Conservation (phyloP, 2,329 filamentous ascomycete genomes). For the Cladophialophora yegresii region DNA sequence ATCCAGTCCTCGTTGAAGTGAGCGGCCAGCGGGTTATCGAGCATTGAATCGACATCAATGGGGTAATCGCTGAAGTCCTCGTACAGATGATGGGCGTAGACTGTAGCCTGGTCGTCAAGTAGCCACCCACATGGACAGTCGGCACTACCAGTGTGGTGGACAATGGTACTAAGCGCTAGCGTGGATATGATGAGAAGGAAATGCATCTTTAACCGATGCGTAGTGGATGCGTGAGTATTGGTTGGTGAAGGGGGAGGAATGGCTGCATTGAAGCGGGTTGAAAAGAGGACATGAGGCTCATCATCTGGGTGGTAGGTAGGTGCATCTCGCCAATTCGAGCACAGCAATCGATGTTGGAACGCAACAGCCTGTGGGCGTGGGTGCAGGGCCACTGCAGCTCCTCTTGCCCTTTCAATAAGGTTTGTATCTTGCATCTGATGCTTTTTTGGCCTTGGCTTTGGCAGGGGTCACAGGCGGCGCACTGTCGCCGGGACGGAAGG, state of each 20-base stretch:
- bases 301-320: background rate
- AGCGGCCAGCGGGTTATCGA: slow-evolving; percentile 25
- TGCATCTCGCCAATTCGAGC: background rate
- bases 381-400: background rate
- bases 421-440: slow-evolving; percentile 29
- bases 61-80: slow-evolving; percentile 36
- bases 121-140: slow-evolving; percentile 33
- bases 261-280: background rate
- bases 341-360: background rate
- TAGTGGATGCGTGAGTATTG: background rate
- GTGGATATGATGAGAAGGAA: slow-evolving; percentile 6
- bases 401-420: slow-evolving; percentile 27
- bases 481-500: slow-evolving; percentile 22
- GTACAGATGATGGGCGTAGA: slow-evolving; percentile 38
- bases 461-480: background rate
- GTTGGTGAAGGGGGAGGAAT: background rate
- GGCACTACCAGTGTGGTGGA: background rate
- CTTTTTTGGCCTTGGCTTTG: slow-evolving; percentile 31
- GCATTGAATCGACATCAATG: slow-evolving; percentile 29
- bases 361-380: background rate
- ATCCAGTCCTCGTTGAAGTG: slow-evolving; percentile 37
- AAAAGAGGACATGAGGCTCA: background rate
- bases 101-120: slow-evolving; percentile 29
- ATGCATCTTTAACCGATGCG: slow-evolving; percentile 19
- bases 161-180: slow-evolving; percentile 8